These are phyloP conservation scores for Udeniomyces megalosporus DNA, from an alignment of 768 basidiomycete genomes.

Conservation along the genomic window DNA sequence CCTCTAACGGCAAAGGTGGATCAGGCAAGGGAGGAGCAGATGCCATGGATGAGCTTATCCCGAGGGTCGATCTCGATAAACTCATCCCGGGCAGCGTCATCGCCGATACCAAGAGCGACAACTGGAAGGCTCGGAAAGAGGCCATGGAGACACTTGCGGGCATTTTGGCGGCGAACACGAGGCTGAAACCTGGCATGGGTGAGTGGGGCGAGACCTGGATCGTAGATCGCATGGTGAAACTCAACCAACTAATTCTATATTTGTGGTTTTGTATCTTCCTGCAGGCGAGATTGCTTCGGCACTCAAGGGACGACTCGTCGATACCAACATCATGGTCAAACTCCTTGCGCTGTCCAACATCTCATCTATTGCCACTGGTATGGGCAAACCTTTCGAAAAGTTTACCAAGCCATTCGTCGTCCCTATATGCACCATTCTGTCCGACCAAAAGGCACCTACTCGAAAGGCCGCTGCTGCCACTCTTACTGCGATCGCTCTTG, in stretches of 20 bases:
- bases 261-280: neutral
- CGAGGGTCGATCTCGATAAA: slow-evolving; percentile 79
- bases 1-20: slow-evolving; percentile 34
- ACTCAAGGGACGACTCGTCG: slow-evolving; percentile 70
- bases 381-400: slow-evolving; percentile 93
- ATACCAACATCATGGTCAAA: slow-evolving; percentile 91
- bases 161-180: slow-evolving; percentile 72
- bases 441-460: slow-evolving; percentile 82
- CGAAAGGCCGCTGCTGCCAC: slow-evolving; percentile 62
- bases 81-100: slow-evolving; percentile 69
- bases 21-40: slow-evolving; percentile 39
- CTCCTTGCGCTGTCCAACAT: slow-evolving; percentile 76
- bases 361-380: slow-evolving; percentile 72
- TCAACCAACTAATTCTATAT: neutral
- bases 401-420: slow-evolving; percentile 57
- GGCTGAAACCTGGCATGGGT: slow-evolving; percentile 83
- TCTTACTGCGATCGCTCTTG: slow-evolving; percentile 64
- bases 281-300: slow-evolving; percentile 78
- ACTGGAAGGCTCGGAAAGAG: slow-evolving; percentile 95
- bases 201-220: too few relatives aligned
- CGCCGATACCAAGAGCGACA: slow-evolving; percentile 71
- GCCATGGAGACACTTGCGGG: slow-evolving; percentile 70
- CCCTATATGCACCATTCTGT: slow-evolving; percentile 64
- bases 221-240: neutral
- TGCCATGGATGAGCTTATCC: slow-evolving; percentile 84